phyloP scores from a whole-genome alignment of 345 rosid species.

The Hevea brasiliensis region DNA sequence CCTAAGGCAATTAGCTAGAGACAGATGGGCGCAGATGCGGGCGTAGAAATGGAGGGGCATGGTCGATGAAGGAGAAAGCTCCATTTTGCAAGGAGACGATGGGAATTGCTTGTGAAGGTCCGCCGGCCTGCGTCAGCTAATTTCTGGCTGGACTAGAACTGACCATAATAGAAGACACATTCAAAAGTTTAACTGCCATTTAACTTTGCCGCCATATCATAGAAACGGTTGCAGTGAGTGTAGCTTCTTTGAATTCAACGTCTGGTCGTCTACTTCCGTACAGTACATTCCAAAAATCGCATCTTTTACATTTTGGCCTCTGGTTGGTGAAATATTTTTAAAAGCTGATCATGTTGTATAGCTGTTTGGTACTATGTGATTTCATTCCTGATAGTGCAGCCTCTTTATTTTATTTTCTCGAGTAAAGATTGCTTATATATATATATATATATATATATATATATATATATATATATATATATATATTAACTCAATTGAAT shows the following conservation, averaged over 20 bases:
- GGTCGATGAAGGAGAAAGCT: background rate
- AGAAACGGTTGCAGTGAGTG: background rate
- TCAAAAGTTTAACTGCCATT: background rate
- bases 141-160: no score
- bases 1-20: background rate
- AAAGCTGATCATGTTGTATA: no score
- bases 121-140: conserved; percentile 8
- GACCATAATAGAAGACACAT: background rate
- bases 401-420: no score
- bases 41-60: conserved; percentile 4
- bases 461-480: no score
- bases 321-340: no score
- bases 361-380: no score
- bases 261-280: background rate
- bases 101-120: background rate
- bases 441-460: no score
- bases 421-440: no score
- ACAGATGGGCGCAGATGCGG: background rate
- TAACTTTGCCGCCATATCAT: conserved; percentile 15
- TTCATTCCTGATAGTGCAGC: no score
- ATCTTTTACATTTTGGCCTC: background rate
- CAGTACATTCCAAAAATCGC: background rate
- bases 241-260: background rate
- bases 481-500: no score
- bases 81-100: conserved; percentile 4